A percentile compares a stretch with the other conserved stretches of the same genome.
These are phyloP conservation scores for Pneumocystis carinii DNA, from an alignment of 1,139 yeast species.

Conservation along the genomic window DNA sequence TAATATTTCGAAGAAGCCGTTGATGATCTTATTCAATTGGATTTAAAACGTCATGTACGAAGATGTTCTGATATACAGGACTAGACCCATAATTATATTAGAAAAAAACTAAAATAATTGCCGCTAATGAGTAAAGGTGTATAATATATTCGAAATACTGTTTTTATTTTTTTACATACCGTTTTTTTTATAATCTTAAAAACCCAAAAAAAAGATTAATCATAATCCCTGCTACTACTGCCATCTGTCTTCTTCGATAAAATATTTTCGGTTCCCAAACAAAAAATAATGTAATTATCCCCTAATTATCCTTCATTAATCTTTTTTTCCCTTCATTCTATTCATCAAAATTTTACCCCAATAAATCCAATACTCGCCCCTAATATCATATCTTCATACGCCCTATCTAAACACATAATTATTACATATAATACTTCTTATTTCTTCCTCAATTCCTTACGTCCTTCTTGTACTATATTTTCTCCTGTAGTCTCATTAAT, in stretches of 20 bases:
- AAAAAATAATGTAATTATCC: not conserved
- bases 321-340: not conserved
- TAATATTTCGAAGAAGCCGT: not conserved
- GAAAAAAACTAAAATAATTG: not conserved
- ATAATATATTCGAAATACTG: not conserved
- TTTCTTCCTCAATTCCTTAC: not conserved
- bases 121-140: not conserved
- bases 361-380: constrained; percentile 2
- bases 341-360: not conserved
- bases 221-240: constrained; percentile 1
- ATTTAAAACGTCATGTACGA: not conserved
- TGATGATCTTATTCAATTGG: not conserved
- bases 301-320: not conserved
- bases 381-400: constrained; percentile 4
- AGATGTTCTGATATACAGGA: not conserved
- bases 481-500: not conserved
- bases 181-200: not conserved
- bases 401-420: not conserved
- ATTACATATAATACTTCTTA: constrained; percentile 1
- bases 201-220: constrained; percentile 3
- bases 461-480: constrained; percentile 1
- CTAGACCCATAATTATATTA: not conserved
- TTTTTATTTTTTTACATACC: not conserved
- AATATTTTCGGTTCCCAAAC: constrained; percentile 2
- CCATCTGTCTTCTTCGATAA: constrained; percentile 2